These are phyloP conservation scores for Aspergillus incahuasiensis DNA, from an alignment of 495 filamentous ascomycete genomes.

Conservation along the genomic window DNA sequence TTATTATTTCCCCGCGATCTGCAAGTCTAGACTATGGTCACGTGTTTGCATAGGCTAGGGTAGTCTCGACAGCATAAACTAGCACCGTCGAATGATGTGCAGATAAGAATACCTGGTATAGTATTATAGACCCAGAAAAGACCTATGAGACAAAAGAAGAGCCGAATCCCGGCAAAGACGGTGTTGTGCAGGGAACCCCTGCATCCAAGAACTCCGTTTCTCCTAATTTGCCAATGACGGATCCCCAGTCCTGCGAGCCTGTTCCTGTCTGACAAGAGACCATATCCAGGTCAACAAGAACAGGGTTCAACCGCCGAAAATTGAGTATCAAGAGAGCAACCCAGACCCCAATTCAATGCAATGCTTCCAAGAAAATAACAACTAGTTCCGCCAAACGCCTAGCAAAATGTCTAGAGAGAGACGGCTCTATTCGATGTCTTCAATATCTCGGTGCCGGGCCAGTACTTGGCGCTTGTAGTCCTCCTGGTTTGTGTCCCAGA, in stretches of 20 bases:
- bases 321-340: constrained; percentile 12
- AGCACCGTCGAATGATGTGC: neutral
- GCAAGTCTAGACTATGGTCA: constrained; percentile 16
- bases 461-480: constrained; percentile 82
- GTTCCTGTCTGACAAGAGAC: neutral
- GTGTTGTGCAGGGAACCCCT: constrained; percentile 1
- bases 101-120: constrained; percentile 6
- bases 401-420: constrained; percentile 4
- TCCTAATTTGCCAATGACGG: neutral
- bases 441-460: constrained; percentile 56
- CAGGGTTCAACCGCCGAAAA: neutral
- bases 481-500: constrained; percentile 86
- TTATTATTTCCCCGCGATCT: constrained; percentile 20
- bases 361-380: constrained; percentile 17
- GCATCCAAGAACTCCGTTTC: constrained; percentile 12
- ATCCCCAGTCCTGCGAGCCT: neutral
- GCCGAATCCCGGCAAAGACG: neutral
- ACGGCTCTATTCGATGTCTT: constrained; percentile 46
- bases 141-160: constrained; percentile 1
- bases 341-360: constrained; percentile 19
- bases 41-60: constrained; percentile 2
- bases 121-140: constrained; percentile 5
- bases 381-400: constrained; percentile 9
- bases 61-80: neutral
- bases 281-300: constrained; percentile 2